Base-by-base conservation (phyloP, 768 basidiomycete species). In the Mycena floridula region DNA sequence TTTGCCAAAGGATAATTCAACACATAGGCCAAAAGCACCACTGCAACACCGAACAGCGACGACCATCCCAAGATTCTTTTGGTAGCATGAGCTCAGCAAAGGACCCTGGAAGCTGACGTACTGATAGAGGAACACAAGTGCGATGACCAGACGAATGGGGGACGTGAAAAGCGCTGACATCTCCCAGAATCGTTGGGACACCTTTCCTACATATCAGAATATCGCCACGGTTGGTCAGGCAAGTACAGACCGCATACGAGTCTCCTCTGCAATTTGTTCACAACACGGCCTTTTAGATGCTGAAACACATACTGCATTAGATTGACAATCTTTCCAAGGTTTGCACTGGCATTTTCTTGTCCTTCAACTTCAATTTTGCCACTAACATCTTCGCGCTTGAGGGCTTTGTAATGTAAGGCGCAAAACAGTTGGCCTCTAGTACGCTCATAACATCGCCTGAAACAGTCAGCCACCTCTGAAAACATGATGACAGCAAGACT, bases 61-160 rank as follows among this genome's bases (percentile, higher is more conserved):
- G 82, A 82, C 82, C 85, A 88, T 5, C 89, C 89, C 22, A 90
- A 69, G 27, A 89, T 65, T 26, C 85, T 89, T 35, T 9, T 43
- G 39, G 50, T 27, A 27, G 42, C 26, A 24, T 30, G 3, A 25
- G 41, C 23, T 13, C n/a, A 18, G 21, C 25, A 26, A 26, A 35
- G 21, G 24, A 21, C 5, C 50, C 39, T 22, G 21, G 23, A 22
- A 8, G 8, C 6, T 21, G 5, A 59, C 77, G 55, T 48, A 85
- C 87, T 75, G 71, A 60, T 89, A 87, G 4, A 90, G 68, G 59
- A 88, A 90, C 3, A 77, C 59, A 20, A 84, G 56, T 8, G 86
- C 82, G 35, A 89, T 83, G 27, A 68, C 66, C 16, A 89, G 65
- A 25, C 81, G 74, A 21, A 85, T 63, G 11, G 84, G 83, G 6